Base-by-base conservation (phyloP, 495 filamentous ascomycete species). In the Penicillium egyptiacum region DNA sequence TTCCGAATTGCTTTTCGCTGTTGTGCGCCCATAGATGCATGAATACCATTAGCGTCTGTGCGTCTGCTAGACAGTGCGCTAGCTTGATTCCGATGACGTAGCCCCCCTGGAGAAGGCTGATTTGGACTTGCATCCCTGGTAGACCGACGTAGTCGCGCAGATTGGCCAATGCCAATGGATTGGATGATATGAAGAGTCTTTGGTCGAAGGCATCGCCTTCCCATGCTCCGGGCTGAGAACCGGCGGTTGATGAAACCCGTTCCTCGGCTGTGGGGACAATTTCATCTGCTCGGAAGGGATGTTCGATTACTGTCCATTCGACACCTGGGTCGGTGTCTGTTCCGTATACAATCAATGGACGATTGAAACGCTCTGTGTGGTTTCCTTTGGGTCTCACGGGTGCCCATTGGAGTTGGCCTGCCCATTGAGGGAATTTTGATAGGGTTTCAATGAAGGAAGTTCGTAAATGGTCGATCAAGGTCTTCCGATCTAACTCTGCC, bases 51-150 rank as follows among this genome's bases (percentile, higher is more conserved):
- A 84, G 53, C 1, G 75, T 44, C 26, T 74, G 63, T 3, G 79
- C 77, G 63, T 84, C 81, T 2, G 74, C 73, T 5, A 83, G 61
- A 16, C 72, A 70, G 59, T 84, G 81, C 0, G 75, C 68, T 1
- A 79, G 50, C 39, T 69, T 74, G 19, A 78, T 63, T 28, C 72
- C 68, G 5, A 83, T 40, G 2, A 71, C 71, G 39, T 71, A 72
- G 4, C 75, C 79, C 8, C 76, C 74, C 11, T 61, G 63, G 42
- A 79, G 71, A 2, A 57, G 57, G 0, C 70, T 81, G 8, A 81
- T 10, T 51, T 76, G 75, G 31, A 77, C 60, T 23, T 66, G 64
- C 55, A 75, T 62, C 5, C 58, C 61, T 0, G 78, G 77, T 3
- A 54, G 14, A 26, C 54, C 48, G 5, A 31, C 30, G 20, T 35